These are phyloP conservation scores for Claviceps monticola DNA, from an alignment of 2,329 filamentous ascomycete species.

Conservation along the genomic window DNA sequence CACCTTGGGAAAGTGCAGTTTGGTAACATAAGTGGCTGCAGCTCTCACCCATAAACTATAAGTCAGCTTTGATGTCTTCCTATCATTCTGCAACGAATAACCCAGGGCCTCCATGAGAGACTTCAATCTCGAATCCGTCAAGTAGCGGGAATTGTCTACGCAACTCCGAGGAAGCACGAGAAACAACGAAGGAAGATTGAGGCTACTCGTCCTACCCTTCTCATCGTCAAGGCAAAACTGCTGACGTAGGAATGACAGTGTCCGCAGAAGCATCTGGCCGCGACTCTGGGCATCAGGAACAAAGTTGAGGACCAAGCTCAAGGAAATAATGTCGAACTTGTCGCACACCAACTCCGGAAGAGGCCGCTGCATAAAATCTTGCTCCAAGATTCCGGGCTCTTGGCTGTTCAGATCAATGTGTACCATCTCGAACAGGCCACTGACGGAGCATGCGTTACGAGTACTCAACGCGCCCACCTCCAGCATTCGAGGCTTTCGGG, in stretches of 20 bases:
- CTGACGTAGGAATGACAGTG: constrained; percentile 51
- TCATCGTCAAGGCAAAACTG: background rate
- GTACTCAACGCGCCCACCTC: constrained; percentile 83
- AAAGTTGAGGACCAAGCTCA: constrained; percentile 89
- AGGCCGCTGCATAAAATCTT: constrained; percentile 88
- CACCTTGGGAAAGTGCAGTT: constrained; percentile 39
- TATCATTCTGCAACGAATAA: constrained; percentile 50
- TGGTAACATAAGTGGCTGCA: constrained; percentile 7
- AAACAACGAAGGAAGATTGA: constrained; percentile 58
- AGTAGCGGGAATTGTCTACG: constrained; percentile 79
- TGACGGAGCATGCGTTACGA: constrained; percentile 69
- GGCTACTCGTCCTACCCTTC: constrained; percentile 9
- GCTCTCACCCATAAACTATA: constrained; percentile 72
- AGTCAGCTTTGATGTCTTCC: constrained; percentile 68
- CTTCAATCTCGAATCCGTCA: constrained; percentile 55
- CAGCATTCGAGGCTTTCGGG: constrained; percentile 47
- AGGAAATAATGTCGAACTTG: constrained; percentile 75
- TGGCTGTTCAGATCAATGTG: constrained; percentile 89
- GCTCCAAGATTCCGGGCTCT: constrained; percentile 63
- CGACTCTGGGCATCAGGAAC: constrained; percentile 63
- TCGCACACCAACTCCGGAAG: constrained; percentile 48
- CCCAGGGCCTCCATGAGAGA: constrained; percentile 67
- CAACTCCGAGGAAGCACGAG: constrained; percentile 83
- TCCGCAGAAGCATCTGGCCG: constrained; percentile 75
- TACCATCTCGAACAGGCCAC: constrained; percentile 55